Conservation (phyloP, 768 basidiomycete genomes). For the Lactifluus volemus region DNA sequence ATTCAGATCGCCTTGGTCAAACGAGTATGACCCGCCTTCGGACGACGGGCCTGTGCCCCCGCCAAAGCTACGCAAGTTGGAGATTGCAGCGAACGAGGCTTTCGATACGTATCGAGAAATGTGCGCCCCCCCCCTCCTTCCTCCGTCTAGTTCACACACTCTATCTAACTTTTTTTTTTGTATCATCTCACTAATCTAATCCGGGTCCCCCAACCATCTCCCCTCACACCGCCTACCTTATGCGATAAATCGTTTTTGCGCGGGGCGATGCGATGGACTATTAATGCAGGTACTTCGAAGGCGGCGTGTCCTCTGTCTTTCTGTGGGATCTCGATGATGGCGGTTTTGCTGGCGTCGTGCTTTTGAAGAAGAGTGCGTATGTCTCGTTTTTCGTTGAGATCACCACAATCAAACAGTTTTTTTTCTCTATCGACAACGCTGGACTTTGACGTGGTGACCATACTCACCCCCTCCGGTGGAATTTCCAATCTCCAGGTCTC, state of each 20-base stretch:
- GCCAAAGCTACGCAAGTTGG: slow-evolving; percentile 78
- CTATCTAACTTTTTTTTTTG: neutral
- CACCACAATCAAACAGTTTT: no score
- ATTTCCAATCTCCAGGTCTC: slow-evolving; percentile 39
- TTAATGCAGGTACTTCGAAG: slow-evolving; percentile 82
- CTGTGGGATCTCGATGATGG: slow-evolving; percentile 98
- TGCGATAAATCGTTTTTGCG: neutral
- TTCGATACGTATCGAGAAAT: slow-evolving; percentile 97
- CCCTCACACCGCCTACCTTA: neutral
- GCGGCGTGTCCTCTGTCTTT: slow-evolving; percentile 95
- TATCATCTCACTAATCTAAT: neutral
- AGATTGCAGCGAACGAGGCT: slow-evolving; percentile 89
- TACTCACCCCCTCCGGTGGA: no score
- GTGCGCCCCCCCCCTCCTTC: slow-evolving; percentile 33
- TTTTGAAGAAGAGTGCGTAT: slow-evolving; percentile 83
- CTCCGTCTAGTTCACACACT: neutral
- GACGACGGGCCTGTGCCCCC: slow-evolving; percentile 87
- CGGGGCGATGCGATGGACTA: neutral
- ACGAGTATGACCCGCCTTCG: slow-evolving; percentile 85
- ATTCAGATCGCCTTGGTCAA: slow-evolving; percentile 93
- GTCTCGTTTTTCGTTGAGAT: no score
- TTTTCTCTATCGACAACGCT: neutral
- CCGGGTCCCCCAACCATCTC: no score
- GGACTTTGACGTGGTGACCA: no score
- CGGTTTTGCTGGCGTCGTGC: slow-evolving; percentile 92